Evolutionary conservation across 495 filamentous ascomycete species (phyloP), one percentile per base, ranked within the genome.

Genomic region (Lasiosphaeriaceae sp.): DNA sequence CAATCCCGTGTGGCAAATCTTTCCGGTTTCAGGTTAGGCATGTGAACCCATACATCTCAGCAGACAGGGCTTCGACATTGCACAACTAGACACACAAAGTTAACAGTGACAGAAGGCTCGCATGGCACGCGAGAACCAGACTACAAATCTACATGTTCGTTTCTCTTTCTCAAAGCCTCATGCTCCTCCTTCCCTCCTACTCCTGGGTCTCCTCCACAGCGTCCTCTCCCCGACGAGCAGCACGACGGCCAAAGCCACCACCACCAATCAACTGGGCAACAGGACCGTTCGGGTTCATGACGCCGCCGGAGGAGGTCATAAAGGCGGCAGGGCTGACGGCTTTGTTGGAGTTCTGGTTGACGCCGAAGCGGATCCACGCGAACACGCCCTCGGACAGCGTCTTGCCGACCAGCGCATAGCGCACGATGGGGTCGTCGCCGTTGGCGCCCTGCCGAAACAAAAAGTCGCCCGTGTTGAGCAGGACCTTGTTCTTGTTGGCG

Each of bases 351-450:
- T 55, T 29, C 54, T 62, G 62, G 60, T 86, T 77, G 60, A 86
- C 74, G 55, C 74, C 83, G 45, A 86, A 66, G 34, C 75, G 73
- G 57, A 86, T 78, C 78, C 78, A 84, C 3, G 70, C 79, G 19
- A 85, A 75, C 16, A 86, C 54, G 35, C 84, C 84, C 52, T 86
- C 81, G 8, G 64, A 60, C 9, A 85, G 58, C 26, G 64, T 67
- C 23, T 82, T 77, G 22, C 83, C 81, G 23, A 86, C 73, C 11
- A 74, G 68, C 11, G 74, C 70, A 61, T 82, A 86, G 34, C 84
- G 70, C 54, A 82, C 69, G 56, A 84, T 76, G 17, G 84, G 83
- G 66, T 86, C 82, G 50, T 80, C 79, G 47, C 73, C 69, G 39
- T 76, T 77, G 49, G 74, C 76, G 48, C 77, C 77, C 48, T 72